phyloP scores from a whole-genome alignment of 2,329 filamentous ascomycete species.

The Pseudogymnoascus sp. region DNA sequence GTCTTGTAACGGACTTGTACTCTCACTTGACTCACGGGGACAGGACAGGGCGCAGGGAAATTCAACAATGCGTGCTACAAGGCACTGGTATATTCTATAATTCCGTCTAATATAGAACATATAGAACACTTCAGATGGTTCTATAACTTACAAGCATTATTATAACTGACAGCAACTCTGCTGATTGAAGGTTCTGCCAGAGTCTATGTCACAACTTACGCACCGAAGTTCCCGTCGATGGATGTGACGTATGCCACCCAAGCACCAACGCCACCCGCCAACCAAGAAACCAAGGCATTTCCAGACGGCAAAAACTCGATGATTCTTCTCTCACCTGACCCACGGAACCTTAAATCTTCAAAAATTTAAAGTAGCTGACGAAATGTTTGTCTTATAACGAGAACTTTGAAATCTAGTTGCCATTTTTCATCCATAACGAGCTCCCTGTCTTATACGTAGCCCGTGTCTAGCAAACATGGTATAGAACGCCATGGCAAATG shows the following conservation, averaged over 20 bases:
- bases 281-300: background rate
- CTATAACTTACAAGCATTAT: background rate
- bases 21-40: background rate
- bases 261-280: background rate
- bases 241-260: background rate
- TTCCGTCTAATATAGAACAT: background rate
- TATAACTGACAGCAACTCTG: background rate
- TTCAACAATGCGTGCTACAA: background rate
- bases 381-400: background rate
- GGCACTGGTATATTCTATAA: background rate
- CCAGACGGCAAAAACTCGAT: background rate
- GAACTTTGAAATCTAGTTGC: background rate
- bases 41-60: background rate
- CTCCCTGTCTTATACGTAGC: background rate
- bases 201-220: background rate
- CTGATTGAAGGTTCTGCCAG: background rate
- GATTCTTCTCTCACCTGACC: background rate
- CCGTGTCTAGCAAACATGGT: background rate
- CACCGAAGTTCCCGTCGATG: background rate
- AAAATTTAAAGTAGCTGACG: background rate
- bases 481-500: conserved; percentile 1
- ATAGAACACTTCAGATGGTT: background rate
- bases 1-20: background rate
- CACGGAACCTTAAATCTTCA: background rate
- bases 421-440: background rate